Evolutionary conservation across 371 early-diverging fungal genomes (phyloP).

Genomic region (Apophysomyces trapeziformis): DNA sequence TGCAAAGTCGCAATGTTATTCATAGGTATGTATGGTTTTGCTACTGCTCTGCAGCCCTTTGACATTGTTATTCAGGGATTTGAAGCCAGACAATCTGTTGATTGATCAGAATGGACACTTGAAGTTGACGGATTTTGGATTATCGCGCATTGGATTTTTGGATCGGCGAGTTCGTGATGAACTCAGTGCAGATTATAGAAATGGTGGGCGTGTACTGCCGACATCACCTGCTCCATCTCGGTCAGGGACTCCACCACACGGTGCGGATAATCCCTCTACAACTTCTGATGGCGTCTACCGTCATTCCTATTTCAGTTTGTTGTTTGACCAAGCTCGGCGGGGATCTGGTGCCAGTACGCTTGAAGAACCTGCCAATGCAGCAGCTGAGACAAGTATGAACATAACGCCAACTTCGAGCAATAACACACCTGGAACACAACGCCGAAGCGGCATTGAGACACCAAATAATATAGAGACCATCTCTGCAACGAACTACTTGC

Average conservation of each 20-base stretch:
- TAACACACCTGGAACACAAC: background rate
- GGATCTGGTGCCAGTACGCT: constrained; percentile 32
- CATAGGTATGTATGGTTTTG: constrained; percentile 67
- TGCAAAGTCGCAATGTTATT: constrained; percentile 84
- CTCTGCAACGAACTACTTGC: constrained; percentile 4
- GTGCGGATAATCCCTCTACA: constrained; percentile 3
- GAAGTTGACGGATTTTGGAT: constrained; percentile 95
- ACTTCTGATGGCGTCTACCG: constrained; percentile 29
- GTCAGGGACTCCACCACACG: constrained; percentile 46
- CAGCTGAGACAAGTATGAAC: background rate
- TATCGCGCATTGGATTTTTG: constrained; percentile 86
- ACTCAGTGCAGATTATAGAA: constrained; percentile 23
- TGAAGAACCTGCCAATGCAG: background rate
- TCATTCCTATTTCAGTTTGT: constrained; percentile 48
- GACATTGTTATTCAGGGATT: constrained; percentile 56
- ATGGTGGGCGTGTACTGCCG: constrained; percentile 18
- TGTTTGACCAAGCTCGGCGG: constrained; percentile 47
- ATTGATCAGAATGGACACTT: constrained; percentile 92
- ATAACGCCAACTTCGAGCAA: background rate
- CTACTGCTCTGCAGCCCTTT: too few relatives aligned
- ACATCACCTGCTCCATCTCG: constrained; percentile 49
- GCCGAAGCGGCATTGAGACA: background rate
- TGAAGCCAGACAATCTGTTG: constrained; percentile 92
- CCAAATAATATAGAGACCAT: background rate
- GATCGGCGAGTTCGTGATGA: constrained; percentile 77